phyloP scores from a whole-genome alignment of 1,284 basidiomycete species.

The Tremellales sp. region DNA sequence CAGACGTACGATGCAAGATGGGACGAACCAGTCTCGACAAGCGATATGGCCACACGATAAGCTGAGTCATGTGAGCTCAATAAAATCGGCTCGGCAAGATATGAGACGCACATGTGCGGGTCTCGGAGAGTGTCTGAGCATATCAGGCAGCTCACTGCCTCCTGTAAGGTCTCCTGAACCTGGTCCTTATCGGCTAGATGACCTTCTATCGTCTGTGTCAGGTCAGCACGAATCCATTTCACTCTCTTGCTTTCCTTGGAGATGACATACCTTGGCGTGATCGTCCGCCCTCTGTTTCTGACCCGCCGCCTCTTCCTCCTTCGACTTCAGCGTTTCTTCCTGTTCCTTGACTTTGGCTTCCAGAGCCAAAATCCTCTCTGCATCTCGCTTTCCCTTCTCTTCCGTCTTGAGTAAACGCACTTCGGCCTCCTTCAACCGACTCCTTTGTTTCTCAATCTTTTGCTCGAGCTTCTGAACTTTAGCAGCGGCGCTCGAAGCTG shows the following conservation, averaged over 20 bases:
- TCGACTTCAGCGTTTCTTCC: conserved; percentile 6
- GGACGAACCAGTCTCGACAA: conserved; percentile 37
- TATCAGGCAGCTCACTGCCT: conserved; percentile 38
- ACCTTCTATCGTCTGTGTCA: conserved; percentile 18
- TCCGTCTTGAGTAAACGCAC: conserved; percentile 1
- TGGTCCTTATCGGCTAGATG: conserved; percentile 25
- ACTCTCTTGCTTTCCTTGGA: no score
- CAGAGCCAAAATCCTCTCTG: conserved; percentile 14
- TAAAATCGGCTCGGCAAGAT: background rate
- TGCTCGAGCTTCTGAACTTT: conserved; percentile 7
- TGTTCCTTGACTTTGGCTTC: conserved; percentile 1
- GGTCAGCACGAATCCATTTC: background rate
- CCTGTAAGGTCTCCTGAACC: conserved; percentile 29
- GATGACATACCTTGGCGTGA: conserved; percentile 4
- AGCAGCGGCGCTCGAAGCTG: no score
- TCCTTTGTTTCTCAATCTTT: conserved; percentile 5
- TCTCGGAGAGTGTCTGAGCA: conserved; percentile 41
- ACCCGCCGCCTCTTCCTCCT: conserved; percentile 6
- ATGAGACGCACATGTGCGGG: conserved; percentile 41
- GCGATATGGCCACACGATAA: conserved; percentile 45
- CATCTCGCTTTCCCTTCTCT: conserved; percentile 8
- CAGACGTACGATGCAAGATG: background rate
- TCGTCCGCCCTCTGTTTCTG: conserved; percentile 4
- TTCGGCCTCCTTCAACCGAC: conserved; percentile 2
- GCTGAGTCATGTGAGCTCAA: conserved; percentile 17